Conservation (phyloP, 1,139 yeast genomes). For the Scheffersomyces insectosa region DNA sequence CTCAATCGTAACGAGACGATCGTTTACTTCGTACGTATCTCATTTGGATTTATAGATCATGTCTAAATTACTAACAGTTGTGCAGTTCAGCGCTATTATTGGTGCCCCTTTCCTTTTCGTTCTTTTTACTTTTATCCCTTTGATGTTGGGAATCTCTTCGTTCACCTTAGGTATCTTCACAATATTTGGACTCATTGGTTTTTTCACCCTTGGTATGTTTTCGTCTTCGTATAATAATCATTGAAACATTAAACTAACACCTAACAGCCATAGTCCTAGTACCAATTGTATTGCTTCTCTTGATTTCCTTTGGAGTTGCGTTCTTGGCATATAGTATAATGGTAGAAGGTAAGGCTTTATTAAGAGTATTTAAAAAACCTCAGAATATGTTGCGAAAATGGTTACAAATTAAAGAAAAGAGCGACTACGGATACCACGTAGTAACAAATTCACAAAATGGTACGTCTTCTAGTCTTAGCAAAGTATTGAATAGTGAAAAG, state of each 20-base stretch:
- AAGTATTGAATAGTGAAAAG: background rate
- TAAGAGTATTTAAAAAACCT: background rate
- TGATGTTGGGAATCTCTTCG: constrained; percentile 4
- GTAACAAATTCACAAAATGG: background rate
- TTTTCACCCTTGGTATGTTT: background rate
- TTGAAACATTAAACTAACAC: too few species aligned
- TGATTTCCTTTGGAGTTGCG: background rate
- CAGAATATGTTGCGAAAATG: background rate
- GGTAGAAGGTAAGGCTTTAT: too few species aligned
- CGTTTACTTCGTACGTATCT: background rate
- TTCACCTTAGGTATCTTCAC: constrained; percentile 2
- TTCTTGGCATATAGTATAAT: too few species aligned
- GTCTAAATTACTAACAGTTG: background rate
- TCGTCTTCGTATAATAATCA: too few species aligned
- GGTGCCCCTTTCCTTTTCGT: background rate
- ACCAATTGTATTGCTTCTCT: constrained; percentile 1
- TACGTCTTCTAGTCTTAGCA: too few species aligned
- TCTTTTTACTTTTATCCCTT: background rate
- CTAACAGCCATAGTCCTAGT: constrained; percentile 1
- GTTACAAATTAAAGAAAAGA: background rate
- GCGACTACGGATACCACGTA: background rate
- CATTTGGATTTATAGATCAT: background rate
- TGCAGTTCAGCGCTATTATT: too few species aligned
- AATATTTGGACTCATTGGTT: constrained; percentile 1
- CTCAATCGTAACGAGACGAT: too few species aligned